Evolutionary conservation across 805 yeast species (phyloP).

Genomic region (Scheffersomyces spartinae): DNA sequence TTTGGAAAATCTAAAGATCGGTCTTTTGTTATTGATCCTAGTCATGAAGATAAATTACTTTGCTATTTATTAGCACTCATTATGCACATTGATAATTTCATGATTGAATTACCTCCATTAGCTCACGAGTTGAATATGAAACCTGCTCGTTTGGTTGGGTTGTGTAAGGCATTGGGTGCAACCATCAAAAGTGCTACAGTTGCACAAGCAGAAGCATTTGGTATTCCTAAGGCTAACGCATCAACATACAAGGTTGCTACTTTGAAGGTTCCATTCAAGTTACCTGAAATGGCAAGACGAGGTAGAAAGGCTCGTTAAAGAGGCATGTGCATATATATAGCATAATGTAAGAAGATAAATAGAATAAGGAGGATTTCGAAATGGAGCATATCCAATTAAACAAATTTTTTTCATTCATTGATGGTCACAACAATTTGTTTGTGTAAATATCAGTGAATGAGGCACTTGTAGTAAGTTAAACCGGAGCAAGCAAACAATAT

Average conservation of each 20-base stretch:
- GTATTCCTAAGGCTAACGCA: constrained; percentile 49
- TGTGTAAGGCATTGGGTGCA: constrained; percentile 80
- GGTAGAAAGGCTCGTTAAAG: no score
- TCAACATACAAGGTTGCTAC: constrained; percentile 67
- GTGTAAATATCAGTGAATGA: no score
- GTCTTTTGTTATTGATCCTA: constrained; percentile 77
- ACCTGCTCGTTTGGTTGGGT: constrained; percentile 54
- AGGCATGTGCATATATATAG: no score
- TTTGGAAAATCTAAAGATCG: constrained; percentile 68
- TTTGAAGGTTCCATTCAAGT: constrained; percentile 77
- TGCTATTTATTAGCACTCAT: constrained; percentile 66
- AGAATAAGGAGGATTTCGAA: no score
- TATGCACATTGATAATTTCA: constrained; percentile 65
- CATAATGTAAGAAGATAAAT: no score
- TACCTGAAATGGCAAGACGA: constrained; percentile 73
- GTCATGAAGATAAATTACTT: constrained; percentile 73
- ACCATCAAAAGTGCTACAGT: constrained; percentile 57
- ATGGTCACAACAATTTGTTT: no score
- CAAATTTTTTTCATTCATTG: no score
- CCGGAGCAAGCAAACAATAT: no score
- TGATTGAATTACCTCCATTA: constrained; percentile 66
- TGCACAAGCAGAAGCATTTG: constrained; percentile 65
- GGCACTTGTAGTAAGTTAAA: no score
- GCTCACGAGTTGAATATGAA: constrained; percentile 78
- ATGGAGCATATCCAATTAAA: no score